A percentile compares a stretch with the other conserved stretches of the same genome.
These are phyloP conservation scores for Macrophomina phaseolina DNA, from an alignment of 2,329 filamentous ascomycete species.

Conservation along the genomic window DNA sequence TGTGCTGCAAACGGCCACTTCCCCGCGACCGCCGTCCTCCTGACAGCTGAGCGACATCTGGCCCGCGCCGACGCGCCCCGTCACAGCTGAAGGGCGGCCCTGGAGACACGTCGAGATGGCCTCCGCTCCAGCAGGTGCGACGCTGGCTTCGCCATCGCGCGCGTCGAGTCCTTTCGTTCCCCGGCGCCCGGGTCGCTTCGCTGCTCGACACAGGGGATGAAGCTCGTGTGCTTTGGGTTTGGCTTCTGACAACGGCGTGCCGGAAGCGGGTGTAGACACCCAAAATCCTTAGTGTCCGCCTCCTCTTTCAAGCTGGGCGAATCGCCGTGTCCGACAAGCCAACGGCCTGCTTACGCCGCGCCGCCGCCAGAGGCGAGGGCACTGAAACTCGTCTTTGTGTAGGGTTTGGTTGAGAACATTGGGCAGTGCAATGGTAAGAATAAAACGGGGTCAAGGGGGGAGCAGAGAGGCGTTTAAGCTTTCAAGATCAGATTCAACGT, in stretches of 20 bases:
- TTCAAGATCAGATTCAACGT: constrained; percentile 29
- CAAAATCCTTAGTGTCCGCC: constrained; percentile 13
- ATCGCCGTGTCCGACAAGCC: not conserved
- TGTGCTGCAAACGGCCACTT: constrained; percentile 19
- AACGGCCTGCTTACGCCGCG: constrained; percentile 18
- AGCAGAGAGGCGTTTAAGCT: not conserved
- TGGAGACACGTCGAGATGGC: not conserved
- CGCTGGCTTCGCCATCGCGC: constrained; percentile 2
- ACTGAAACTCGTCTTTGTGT: constrained; percentile 13
- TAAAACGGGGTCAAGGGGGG: not conserved
- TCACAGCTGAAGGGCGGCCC: not conserved
- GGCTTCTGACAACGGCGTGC: constrained; percentile 22
- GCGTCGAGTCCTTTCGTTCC: not conserved
- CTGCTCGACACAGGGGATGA: constrained; percentile 8
- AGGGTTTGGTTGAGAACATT: not conserved
- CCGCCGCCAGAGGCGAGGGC: constrained; percentile 1
- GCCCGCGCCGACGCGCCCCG: constrained; percentile 7
- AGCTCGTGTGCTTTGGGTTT: constrained; percentile 3
- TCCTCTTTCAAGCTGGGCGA: not conserved
- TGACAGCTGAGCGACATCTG: not conserved
- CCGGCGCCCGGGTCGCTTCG: constrained; percentile 7
- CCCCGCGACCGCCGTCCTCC: not conserved
- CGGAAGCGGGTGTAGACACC: constrained; percentile 26
- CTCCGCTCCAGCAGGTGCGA: not conserved
- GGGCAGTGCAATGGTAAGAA: not conserved